Evolutionary conservation across 2,329 filamentous ascomycete species (phyloP), one percentile per base, ranked within the genome.

Genomic region (Penicillium sp.): DNA sequence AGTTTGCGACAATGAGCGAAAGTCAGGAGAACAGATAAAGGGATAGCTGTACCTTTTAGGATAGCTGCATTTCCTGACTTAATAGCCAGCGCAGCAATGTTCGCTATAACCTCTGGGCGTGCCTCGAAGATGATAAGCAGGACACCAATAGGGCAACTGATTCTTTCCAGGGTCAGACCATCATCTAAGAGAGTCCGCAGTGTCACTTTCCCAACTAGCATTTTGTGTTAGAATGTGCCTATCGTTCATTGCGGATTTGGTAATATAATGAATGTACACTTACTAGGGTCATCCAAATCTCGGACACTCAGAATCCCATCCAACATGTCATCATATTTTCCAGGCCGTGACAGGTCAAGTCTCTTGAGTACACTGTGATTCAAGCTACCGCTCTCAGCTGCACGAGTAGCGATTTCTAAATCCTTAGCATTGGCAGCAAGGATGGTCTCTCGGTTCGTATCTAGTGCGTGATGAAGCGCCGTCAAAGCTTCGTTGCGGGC

Each of bases 31-130:
- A 10, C 9, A 7, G 14, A 9, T 4, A 14, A 13, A 25, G 19
- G 7, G 13, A 49, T 31, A 39, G 7, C 36, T 54, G 10, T 62
- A 80, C 84, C 92, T 78, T 99, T 99, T 53, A 99, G 77, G 63
- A 99, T 97, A 43, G 91, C 93, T 30, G 93, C 88, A 71, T 99
- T 99, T 63, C 90, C 93, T 11, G 92, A 97, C 71, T 99, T 99
- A 72, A 99, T 88, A 31, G 93, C 91, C 19, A 99, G 79, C 3
- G 91, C 89, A 55, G 93, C 90, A 65, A 99, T 97, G 71, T 99
- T 99, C 66, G 92, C 93, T 65, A 99, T 96, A 57, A 99, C 93
- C 73, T 99, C 93, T 6, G 93, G 93, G 7, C 93, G 87, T 30
- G 93, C 93, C 74, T 99, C 93, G 66, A 99, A 99, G 65, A 99